Conservation (phyloP, 805 yeast genomes). For the Wickerhamiella hasegawae region DNA sequence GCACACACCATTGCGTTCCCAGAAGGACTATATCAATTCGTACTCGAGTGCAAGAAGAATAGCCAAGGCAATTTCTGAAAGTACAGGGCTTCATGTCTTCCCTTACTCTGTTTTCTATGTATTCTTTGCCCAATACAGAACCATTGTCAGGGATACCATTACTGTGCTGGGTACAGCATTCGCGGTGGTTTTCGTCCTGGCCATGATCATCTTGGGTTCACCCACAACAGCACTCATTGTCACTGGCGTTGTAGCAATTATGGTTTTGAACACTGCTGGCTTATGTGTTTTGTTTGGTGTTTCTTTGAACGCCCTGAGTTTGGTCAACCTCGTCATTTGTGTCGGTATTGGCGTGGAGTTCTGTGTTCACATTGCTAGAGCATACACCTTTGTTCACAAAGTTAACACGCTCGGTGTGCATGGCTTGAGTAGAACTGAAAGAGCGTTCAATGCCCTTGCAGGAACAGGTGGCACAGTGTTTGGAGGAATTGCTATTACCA, state of each 20-base stretch:
- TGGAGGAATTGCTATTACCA: conserved; percentile 81
- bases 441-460: conserved; percentile 41
- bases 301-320: conserved; percentile 71
- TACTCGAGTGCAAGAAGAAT: conserved; percentile 57
- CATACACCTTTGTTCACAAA: conserved; percentile 39
- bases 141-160: conserved; percentile 42
- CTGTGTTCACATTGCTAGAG: conserved; percentile 72
- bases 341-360: conserved; percentile 89
- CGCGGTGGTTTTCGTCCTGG: conserved; percentile 19
- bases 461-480: conserved; percentile 83
- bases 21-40: conserved; percentile 68
- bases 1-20: conserved; percentile 68
- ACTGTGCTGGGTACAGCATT: conserved; percentile 29
- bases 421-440: conserved; percentile 19
- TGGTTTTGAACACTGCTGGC: conserved; percentile 63
- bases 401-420: conserved; percentile 19
- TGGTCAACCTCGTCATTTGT: conserved; percentile 85
- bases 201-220: conserved; percentile 53
- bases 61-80: conserved; percentile 30
- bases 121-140: conserved; percentile 74
- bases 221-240: conserved; percentile 40
- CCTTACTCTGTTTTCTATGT: conserved; percentile 91
- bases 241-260: conserved; percentile 41
- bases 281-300: conserved; percentile 61
- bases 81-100: conserved; percentile 41